Base-by-base conservation (phyloP, 441 rosid species). In the Viola pubescens region DNA sequence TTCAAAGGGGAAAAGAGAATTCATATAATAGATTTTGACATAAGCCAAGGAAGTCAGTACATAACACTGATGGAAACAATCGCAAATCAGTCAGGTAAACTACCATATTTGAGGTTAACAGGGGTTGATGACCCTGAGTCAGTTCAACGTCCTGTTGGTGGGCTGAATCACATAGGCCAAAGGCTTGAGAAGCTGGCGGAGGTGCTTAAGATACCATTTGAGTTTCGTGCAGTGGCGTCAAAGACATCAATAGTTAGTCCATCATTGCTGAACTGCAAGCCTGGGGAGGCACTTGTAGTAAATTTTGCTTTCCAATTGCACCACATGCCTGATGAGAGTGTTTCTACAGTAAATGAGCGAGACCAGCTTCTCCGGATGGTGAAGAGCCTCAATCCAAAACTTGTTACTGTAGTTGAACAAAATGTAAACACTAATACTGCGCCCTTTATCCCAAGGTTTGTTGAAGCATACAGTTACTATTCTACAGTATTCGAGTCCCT, bases 271-370 rank as follows among this genome's bases (percentile, higher is more conserved):
- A 75, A 77, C 26, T 72, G 76, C 71, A 79, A 61, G 56, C 79
- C 82, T 0, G 91, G 89, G 60, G 99, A 94, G 73, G 87, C 95
- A 19, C 72, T 90, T 4, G 9, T 86, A 0, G 97, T 94, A 4
- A 94, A 94, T 79, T 94, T 94, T 57, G 89, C 99, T 9, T 94
- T 87, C 72, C 99, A 85, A 68, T 96, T 94, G 59, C 99, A 94
- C 75, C 99, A 94, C 81, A 90, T 94, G 96, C 99, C 99, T 4
- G 99, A 94, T 53, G 99, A 94, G 78, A 94, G 99, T 53, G 99
- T 94, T 47, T 88, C 99, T 37, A 88, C 89, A 1, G 84, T 84
- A 26, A 94, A 94, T 48, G 85, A 80, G 77, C 79, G 99, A 40
- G 99, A 94, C 76, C 91, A 82, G 77, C 91, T 94, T 7, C 97